These are phyloP conservation scores for Exophiala sp. DNA, from an alignment of 2,329 filamentous ascomycete genomes.

Conservation along the genomic window DNA sequence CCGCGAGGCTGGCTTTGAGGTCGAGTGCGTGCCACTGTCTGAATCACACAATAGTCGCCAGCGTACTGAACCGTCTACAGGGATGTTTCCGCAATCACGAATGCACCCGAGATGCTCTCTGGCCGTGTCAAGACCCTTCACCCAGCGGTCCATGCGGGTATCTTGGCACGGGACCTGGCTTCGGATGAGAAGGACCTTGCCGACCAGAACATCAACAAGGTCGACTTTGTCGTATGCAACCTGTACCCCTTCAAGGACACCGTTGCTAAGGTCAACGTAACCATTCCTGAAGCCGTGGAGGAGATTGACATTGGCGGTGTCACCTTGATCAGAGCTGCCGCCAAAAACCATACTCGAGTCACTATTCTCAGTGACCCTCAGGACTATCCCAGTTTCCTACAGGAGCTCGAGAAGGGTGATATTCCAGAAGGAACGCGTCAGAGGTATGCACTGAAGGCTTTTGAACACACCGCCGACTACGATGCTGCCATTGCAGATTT, in stretches of 20 bases:
- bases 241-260: conserved; percentile 99
- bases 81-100: conserved; percentile 95
- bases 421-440: conserved; percentile 81
- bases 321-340: conserved; percentile 88
- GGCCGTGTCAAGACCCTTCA: conserved; percentile 93
- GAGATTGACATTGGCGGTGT: conserved; percentile 99
- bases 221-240: conserved; percentile 96
- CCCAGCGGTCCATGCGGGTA: conserved; percentile 76
- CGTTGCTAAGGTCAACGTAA: conserved; percentile 93
- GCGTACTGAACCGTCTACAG: conserved; percentile 42
- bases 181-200: conserved; percentile 96
- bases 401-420: conserved; percentile 80
- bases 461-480: conserved; percentile 96
- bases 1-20: conserved; percentile 87
- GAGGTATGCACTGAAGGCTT: conserved; percentile 90
- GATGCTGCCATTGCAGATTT: conserved; percentile 91
- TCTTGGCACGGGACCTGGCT: conserved; percentile 87
- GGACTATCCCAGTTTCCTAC: conserved; percentile 91
- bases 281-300: conserved; percentile 91
- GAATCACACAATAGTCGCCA: neutral
- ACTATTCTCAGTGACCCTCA: conserved; percentile 91
- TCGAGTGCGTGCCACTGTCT: conserved; percentile 58
- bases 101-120: conserved; percentile 92
- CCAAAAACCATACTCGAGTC: conserved; percentile 95
- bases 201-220: conserved; percentile 89